These are phyloP conservation scores for Elongisporangium prolatum DNA, from an alignment of 352 stramenopile species.

Conservation along the genomic window DNA sequence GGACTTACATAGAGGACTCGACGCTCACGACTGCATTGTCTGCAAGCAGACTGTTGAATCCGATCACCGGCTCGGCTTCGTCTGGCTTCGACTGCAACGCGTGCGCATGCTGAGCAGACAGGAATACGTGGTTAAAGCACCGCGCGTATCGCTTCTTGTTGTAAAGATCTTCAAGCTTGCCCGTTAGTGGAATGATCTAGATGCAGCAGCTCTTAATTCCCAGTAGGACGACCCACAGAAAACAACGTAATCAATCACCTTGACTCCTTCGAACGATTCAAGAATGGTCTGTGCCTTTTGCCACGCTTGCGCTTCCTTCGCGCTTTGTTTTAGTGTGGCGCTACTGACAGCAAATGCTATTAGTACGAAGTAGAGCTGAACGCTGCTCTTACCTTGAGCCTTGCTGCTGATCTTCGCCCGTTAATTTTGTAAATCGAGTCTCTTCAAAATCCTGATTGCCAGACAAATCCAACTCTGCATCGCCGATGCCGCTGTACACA, in stretches of 20 bases:
- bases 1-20: constrained; percentile 67
- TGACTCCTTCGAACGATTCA: constrained; percentile 53
- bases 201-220: background rate
- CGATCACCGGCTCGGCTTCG: constrained; percentile 8
- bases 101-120: constrained; percentile 61
- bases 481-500: constrained; percentile 83
- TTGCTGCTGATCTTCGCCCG: constrained; percentile 19
- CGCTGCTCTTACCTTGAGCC: constrained; percentile 9
- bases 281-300: constrained; percentile 33
- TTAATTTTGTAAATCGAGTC: constrained; percentile 24
- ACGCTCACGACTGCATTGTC: constrained; percentile 44
- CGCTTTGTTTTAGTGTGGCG: constrained; percentile 18
- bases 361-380: background rate
- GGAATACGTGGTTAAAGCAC: constrained; percentile 61
- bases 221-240: no score
- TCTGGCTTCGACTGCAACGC: constrained; percentile 25
- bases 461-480: constrained; percentile 20
- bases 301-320: constrained; percentile 26
- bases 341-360: constrained; percentile 8
- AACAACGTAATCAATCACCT: constrained; percentile 28
- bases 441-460: constrained; percentile 7
- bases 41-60: constrained; percentile 39
- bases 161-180: constrained; percentile 52
- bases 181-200: constrained; percentile 64
- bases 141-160: constrained; percentile 55